A percentile compares a stretch with the other conserved stretches of the same genome.
Evolutionary conservation across 1,139 yeast species (phyloP).

Genomic region (Lizanozyma gosingica): DNA sequence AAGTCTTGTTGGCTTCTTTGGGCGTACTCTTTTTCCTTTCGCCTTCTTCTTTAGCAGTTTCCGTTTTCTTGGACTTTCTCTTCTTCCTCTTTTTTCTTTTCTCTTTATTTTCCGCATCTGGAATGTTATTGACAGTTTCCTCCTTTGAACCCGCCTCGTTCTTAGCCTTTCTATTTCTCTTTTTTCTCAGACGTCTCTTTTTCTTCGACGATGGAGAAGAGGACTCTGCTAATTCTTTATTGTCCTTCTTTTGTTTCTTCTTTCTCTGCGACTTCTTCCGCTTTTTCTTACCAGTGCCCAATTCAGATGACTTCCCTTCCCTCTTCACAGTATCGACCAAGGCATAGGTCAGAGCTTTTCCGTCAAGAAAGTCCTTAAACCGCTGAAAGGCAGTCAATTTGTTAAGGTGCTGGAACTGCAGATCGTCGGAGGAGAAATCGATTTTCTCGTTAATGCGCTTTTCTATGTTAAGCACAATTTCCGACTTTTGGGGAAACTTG

Average conservation of each 20-base stretch:
- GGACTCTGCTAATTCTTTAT: not conserved
- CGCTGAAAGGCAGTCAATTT: not conserved
- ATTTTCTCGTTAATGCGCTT: not conserved
- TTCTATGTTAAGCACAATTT: not conserved
- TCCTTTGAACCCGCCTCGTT: no score
- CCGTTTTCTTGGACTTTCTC: no score
- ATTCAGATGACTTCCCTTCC: not conserved
- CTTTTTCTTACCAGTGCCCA: not conserved
- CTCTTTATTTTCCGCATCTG: no score
- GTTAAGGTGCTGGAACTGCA: not conserved
- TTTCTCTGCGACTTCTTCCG: not conserved
- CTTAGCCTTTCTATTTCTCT: not conserved
- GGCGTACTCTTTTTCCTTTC: not conserved
- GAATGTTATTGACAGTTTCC: no score
- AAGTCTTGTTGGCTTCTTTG: not conserved
- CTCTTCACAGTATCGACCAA: not conserved
- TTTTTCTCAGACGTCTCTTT: not conserved
- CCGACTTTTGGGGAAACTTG: not conserved
- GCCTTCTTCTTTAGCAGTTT: no score
- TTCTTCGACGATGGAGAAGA: not conserved
- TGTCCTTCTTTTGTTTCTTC: not conserved
- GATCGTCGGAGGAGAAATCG: not conserved
- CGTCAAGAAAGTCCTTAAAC: not conserved
- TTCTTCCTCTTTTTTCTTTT: no score
- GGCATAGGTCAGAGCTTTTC: not conserved